phyloP scores from a whole-genome alignment of 352 stramenopile genomes.

The Blastocystis sp. region DNA sequence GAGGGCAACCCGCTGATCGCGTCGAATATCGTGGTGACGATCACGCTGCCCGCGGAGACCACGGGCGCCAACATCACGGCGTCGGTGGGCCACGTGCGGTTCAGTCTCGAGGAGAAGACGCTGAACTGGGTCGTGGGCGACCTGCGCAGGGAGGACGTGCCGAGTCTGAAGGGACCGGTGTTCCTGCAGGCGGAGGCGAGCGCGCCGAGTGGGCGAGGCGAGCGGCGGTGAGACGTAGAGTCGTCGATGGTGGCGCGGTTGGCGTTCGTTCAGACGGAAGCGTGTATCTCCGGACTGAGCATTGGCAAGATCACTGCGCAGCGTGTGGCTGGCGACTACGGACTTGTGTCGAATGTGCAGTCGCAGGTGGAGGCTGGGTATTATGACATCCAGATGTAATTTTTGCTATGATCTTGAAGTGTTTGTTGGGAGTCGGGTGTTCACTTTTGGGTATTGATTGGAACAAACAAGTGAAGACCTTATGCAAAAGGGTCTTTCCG shows the following conservation, averaged over 20 bases:
- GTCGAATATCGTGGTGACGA: neutral
- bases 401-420: neutral
- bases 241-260: neutral
- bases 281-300: neutral
- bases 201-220: neutral
- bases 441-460: no score
- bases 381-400: constrained; percentile 38
- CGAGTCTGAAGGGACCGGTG: neutral
- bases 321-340: constrained; percentile 11
- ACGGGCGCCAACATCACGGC: constrained; percentile 12
- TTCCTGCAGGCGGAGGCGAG: neutral
- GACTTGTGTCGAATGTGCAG: neutral
- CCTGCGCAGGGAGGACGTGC: neutral
- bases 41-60: neutral
- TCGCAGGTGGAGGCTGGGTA: neutral
- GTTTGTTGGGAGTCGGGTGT: no score
- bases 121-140: neutral
- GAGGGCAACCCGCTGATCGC: constrained; percentile 30
- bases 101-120: constrained; percentile 21
- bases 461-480: no score
- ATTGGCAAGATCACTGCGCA: constrained; percentile 16
- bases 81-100: neutral
- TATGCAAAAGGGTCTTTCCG: no score
- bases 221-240: neutral
- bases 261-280: neutral